Base-by-base conservation (phyloP, 495 filamentous ascomycete species). In the Parathielavia hyrcaniae region DNA sequence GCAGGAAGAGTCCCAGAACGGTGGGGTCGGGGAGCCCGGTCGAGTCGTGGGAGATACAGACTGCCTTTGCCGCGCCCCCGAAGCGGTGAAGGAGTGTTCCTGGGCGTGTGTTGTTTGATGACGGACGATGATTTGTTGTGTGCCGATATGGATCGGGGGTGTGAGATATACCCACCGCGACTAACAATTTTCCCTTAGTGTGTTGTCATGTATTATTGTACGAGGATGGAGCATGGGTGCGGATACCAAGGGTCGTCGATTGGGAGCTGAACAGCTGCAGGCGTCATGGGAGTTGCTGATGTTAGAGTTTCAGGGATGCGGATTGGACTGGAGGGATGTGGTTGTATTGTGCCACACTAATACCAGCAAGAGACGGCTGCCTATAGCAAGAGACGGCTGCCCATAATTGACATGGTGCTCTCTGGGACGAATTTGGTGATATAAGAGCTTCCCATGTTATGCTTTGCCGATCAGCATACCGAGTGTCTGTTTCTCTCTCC, bases 21-120 rank as follows among this genome's bases (percentile, higher is more conserved):
- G 35, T 48, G 4, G 64, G 67, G 9, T 36, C 51, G 4, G 64
- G 67, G 39, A 62, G 65, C 32, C 68, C 66, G 3, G 64, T 66
- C 6, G 68, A 70, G 60, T 44, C 48, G 20, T 54, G 56, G 52
- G 61, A 68, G 54, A 64, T 70, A 14, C 58, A 65, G 53, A 70
- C 63, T 35, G 57, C 63, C 0, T 70, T 70, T 57, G 53, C 60
- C 12, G 55, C 61, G 43, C 65, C 67, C 46, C 64, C 65, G 10
- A 68, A 57, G 61, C 53, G 61, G 50, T 66, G 57, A 63, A 44
- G 19, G 32, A n/a, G n/a, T n/a, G 8, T 13, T 48, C 32, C 9
- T 47, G 6, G 6, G 26, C 26, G 3, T 6, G 2, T 30, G 26
- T 30, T 30, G 26, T 3, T 30, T 30, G 26, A 30, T 30, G 26